Evolutionary conservation across 306 rosid species (phyloP).

Genomic region (Styphnolobium japonicum): DNA sequence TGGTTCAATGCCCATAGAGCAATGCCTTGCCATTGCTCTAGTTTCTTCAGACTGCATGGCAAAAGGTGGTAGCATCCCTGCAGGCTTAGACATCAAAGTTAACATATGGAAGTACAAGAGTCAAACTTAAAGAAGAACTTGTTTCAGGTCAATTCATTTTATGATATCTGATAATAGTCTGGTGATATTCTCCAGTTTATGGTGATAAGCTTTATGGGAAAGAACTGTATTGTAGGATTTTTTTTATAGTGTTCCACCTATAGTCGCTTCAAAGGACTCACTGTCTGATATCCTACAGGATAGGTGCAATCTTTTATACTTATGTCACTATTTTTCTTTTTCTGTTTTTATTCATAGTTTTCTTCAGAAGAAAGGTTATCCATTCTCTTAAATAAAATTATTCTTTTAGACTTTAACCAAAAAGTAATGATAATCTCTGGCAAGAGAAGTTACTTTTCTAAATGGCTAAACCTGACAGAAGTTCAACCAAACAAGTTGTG

Average conservation of each 20-base stretch:
- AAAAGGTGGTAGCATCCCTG: constrained; percentile 89
- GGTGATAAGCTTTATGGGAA: neutral
- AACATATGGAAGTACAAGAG: neutral
- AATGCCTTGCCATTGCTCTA: constrained; percentile 78
- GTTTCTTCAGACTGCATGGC: constrained; percentile 63
- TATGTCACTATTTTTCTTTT: neutral
- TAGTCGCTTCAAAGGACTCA: neutral
- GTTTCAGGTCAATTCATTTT: neutral
- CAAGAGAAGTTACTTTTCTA: neutral
- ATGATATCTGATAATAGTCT: neutral
- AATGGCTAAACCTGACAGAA: neutral
- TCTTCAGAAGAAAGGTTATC: neutral
- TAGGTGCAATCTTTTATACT: neutral
- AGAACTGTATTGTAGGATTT: neutral
- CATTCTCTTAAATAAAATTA: neutral
- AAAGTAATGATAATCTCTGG: neutral
- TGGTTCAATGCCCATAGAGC: constrained; percentile 86
- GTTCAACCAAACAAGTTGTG: neutral
- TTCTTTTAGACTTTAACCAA: neutral
- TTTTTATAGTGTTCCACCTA: neutral
- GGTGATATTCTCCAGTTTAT: neutral
- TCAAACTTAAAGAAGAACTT: neutral
- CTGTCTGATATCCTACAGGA: neutral
- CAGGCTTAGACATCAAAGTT: constrained; percentile 10
- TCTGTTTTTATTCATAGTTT: neutral